Percentiles rank a stretch among this genome's conserved stretches.
Conservation (phyloP, 2,329 filamentous ascomycete species). For the Rhinocladiella similis region DNA sequence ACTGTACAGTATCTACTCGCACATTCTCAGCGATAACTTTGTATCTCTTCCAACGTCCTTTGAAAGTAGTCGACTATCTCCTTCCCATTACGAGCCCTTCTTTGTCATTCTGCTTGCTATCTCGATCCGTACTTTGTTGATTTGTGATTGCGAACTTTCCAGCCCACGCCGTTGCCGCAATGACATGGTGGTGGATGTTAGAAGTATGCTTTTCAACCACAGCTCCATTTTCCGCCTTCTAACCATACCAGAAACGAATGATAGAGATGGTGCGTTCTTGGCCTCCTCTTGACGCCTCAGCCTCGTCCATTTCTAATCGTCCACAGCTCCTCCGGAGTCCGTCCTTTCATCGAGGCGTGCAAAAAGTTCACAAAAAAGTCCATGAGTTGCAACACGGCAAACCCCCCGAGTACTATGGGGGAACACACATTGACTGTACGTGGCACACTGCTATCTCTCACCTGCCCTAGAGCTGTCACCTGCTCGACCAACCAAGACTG, state of each 20-base stretch:
- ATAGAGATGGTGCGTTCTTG: conserved; percentile 16
- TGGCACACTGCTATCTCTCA: conserved; percentile 2
- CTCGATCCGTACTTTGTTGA: too few relatives aligned
- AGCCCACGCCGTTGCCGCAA: not conserved
- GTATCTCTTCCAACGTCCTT: too few relatives aligned
- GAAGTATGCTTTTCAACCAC: conserved; percentile 21
- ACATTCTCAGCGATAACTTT: too few relatives aligned
- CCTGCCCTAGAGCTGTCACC: not conserved
- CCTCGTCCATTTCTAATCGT: not conserved
- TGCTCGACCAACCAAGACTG: conserved; percentile 5
- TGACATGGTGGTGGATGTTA: conserved; percentile 26
- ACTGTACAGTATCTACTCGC: too few relatives aligned
- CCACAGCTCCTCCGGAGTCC: conserved; percentile 42
- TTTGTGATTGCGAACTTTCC: too few relatives aligned
- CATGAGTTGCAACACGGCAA: conserved; percentile 43
- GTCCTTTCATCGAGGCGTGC: conserved; percentile 45
- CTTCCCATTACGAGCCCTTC: too few relatives aligned
- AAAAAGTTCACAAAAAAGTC: conserved; percentile 43
- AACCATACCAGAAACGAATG: conserved; percentile 18
- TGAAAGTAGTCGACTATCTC: too few relatives aligned
- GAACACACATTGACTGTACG: conserved; percentile 41
- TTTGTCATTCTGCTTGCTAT: too few relatives aligned
- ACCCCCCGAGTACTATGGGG: conserved; percentile 44
- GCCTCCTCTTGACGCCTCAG: conserved; percentile 11
- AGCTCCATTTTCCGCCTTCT: not conserved